Evolutionary conservation across 2,329 filamentous ascomycete species (phyloP).

Genomic region (Neocucurbitaria cava): DNA sequence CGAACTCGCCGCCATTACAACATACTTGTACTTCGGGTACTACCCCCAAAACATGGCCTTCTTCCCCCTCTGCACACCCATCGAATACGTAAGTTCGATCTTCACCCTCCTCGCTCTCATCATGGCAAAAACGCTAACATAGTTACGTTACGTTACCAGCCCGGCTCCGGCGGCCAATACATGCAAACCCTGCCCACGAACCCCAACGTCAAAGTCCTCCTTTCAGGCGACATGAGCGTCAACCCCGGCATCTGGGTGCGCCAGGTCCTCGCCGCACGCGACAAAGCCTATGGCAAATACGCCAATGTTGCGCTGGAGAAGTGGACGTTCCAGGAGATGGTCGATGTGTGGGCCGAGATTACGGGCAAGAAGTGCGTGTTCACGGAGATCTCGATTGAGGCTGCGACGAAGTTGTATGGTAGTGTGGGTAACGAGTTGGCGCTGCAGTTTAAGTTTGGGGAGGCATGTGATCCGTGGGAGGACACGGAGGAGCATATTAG

Average conservation of each 20-base stretch:
- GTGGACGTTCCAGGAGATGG: conserved; percentile 33
- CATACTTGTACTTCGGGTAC: conserved; percentile 39
- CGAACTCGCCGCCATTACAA: conserved; percentile 32
- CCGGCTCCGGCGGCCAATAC: conserved; percentile 27
- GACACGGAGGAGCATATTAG: conserved; percentile 29
- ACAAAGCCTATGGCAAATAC: conserved; percentile 31
- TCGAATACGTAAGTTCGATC: conserved; percentile 27
- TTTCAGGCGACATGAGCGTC: conserved; percentile 37
- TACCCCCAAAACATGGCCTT: conserved; percentile 41
- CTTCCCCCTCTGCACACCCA: conserved; percentile 33
- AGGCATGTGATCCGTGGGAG: conserved; percentile 35
- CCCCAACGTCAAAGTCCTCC: conserved; percentile 27
- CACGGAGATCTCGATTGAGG: conserved; percentile 24
- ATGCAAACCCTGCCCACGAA: conserved; percentile 34
- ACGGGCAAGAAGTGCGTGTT: conserved; percentile 37
- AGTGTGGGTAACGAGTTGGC: conserved; percentile 30
- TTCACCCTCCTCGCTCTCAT: background rate
- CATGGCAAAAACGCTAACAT: background rate
- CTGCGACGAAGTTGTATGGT: conserved; percentile 29
- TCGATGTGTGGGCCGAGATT: conserved; percentile 34
- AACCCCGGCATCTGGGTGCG: conserved; percentile 40
- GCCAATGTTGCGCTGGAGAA: conserved; percentile 35
- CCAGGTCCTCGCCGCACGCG: conserved; percentile 25
- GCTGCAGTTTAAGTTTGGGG: conserved; percentile 36
- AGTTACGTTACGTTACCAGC: conserved; percentile 13